Evolutionary conservation across 169 alveolate genomes (phyloP).

Genomic region (Plasmodium gonderi): DNA sequence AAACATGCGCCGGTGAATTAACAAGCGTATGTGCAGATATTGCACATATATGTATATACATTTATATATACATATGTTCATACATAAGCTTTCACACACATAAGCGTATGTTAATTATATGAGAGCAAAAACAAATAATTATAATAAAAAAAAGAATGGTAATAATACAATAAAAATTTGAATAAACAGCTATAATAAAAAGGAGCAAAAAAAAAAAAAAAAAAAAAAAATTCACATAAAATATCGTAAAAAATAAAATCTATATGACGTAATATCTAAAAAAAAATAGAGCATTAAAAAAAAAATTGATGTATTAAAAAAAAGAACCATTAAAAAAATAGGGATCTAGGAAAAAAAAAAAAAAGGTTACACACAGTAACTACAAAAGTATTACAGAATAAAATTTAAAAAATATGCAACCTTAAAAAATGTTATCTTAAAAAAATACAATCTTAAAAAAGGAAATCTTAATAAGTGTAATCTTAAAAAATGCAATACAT

Average conservation of each 20-base stretch:
- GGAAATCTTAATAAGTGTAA: too few relatives aligned
- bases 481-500: background rate
- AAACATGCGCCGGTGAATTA: background rate
- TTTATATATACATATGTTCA: background rate
- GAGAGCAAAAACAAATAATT: background rate
- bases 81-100: background rate
- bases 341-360: background rate
- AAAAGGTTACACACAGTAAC: background rate
- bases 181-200: background rate
- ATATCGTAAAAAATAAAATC: background rate
- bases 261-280: background rate
- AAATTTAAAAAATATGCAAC: background rate
- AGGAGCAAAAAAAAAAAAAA: background rate
- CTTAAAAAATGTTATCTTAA: background rate
- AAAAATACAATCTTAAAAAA: background rate
- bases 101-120: background rate
- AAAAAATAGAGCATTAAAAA: too few relatives aligned
- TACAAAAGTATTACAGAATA: background rate
- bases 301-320: background rate
- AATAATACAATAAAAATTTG: background rate
- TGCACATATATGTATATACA: background rate
- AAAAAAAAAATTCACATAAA: background rate
- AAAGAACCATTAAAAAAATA: background rate
- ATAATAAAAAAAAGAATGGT: background rate
- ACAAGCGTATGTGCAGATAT: background rate